phyloP scores from a whole-genome alignment of 129 eudicot species.

The Deinandra increscens region DNA sequence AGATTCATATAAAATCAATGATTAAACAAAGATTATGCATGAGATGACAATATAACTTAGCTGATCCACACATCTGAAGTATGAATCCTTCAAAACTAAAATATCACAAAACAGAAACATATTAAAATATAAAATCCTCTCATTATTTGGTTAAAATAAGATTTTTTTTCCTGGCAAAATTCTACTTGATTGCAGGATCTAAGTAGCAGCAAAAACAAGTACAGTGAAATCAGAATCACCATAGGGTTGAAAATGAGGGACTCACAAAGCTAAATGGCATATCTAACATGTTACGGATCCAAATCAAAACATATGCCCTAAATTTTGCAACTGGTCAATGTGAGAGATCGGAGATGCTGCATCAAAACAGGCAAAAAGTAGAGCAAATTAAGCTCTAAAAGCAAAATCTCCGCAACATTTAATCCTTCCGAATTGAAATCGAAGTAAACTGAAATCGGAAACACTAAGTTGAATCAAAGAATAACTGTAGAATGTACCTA shows the following conservation, averaged over 20 bases:
- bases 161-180: slow-evolving; percentile 7
- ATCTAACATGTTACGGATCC: slow-evolving; percentile 24
- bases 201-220: slow-evolving; percentile 5
- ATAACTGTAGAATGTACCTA: slow-evolving; percentile 30
- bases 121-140: not conserved
- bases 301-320: slow-evolving; percentile 20
- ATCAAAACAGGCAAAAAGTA: slow-evolving; percentile 17
- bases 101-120: not conserved
- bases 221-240: not conserved
- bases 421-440: slow-evolving; percentile 17
- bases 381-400: slow-evolving; percentile 18
- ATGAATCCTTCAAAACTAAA: not conserved
- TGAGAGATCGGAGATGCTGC: slow-evolving; percentile 32
- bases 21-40: not conserved
- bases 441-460: slow-evolving; percentile 15
- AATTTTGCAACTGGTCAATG: slow-evolving; percentile 7
- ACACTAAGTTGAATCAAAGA: not conserved
- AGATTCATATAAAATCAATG: not conserved
- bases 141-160: not conserved
- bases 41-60: not conserved
- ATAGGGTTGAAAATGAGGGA: not conserved
- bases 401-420: not conserved
- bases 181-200: slow-evolving; percentile 35
- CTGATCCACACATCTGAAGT: slow-evolving; percentile 16
- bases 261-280: slow-evolving; percentile 7